Conservation (phyloP, 768 basidiomycete species). For the Butyriboletus loyo region DNA sequence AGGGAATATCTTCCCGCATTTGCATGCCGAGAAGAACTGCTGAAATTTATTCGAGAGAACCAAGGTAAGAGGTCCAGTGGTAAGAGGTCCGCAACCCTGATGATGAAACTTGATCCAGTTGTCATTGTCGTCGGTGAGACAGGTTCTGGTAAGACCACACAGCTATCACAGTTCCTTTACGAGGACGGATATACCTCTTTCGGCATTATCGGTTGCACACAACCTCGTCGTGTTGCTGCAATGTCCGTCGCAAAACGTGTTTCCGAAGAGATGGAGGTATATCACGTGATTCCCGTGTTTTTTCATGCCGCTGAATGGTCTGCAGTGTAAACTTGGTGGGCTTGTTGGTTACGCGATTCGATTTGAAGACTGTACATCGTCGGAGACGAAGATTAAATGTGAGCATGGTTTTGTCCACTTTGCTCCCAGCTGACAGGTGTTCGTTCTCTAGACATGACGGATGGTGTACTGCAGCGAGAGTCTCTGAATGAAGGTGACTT, state of each 20-base stretch:
- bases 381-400: conserved; percentile 98
- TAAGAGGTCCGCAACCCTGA: not conserved
- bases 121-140: conserved; percentile 98
- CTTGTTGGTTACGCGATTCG: conserved; percentile 97
- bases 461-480: conserved; percentile 96
- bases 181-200: conserved; percentile 93
- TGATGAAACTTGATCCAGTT: conserved; percentile 45
- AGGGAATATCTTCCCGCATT: conserved; percentile 97
- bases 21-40: conserved; percentile 90
- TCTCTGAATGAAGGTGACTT: conserved; percentile 98
- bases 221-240: conserved; percentile 96
- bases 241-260: conserved; percentile 99
- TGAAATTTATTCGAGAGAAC: conserved; percentile 87
- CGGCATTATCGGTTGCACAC: conserved; percentile 95
- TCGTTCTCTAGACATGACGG: conserved; percentile 82
- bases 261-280: conserved; percentile 97
- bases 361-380: conserved; percentile 95
- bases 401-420: conserved; percentile 23
- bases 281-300: conserved; percentile 18
- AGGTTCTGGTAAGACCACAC: conserved; percentile 99
- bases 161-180: conserved; percentile 91
- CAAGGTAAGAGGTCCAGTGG: conserved; percentile 60
- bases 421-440: not conserved
- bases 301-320: conserved; percentile 4
- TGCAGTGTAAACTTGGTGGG: conserved; percentile 80